These are phyloP conservation scores for Cercophora samala DNA, from an alignment of 495 filamentous ascomycete species.

Conservation along the genomic window DNA sequence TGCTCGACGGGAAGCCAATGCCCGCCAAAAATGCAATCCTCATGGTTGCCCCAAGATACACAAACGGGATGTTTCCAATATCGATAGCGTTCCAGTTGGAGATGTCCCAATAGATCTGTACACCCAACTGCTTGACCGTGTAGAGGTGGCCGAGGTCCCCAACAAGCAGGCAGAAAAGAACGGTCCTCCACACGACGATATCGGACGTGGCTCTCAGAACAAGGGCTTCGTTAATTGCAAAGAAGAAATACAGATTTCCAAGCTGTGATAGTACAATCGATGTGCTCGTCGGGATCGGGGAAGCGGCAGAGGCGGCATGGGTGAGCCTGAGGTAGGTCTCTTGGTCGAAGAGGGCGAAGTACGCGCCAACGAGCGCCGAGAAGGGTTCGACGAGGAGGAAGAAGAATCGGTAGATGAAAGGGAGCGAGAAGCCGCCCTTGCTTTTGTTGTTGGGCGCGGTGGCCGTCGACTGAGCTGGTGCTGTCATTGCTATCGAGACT, in stretches of 20 bases:
- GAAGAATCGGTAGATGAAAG: constrained; percentile 54
- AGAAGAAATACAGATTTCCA: constrained; percentile 62
- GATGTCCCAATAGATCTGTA: constrained; percentile 54
- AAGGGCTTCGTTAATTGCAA: constrained; percentile 67
- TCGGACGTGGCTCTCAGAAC: constrained; percentile 62
- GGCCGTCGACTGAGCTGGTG: not conserved
- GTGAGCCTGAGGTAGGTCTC: constrained; percentile 59
- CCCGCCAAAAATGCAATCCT: constrained; percentile 54
- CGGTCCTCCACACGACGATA: constrained; percentile 58
- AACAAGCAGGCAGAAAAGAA: constrained; percentile 59
- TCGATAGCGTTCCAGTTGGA: constrained; percentile 61
- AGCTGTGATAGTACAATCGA: constrained; percentile 60
- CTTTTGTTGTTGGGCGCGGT: not conserved
- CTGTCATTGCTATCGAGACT: not conserved
- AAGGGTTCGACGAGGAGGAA: constrained; percentile 67
- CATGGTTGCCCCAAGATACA: constrained; percentile 57
- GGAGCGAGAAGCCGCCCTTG: constrained; percentile 33
- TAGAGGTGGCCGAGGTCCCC: constrained; percentile 69
- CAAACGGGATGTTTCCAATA: constrained; percentile 61
- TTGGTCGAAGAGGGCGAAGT: constrained; percentile 56
- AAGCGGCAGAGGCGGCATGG: constrained; percentile 44
- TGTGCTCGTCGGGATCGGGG: constrained; percentile 40
- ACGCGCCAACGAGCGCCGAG: constrained; percentile 62
- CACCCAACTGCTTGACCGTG: constrained; percentile 50
- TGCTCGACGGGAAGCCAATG: constrained; percentile 41